A percentile compares a stretch with the other conserved stretches of the same genome.
phyloP scores from a whole-genome alignment of 805 yeast genomes.

The Candida ponderosae region DNA sequence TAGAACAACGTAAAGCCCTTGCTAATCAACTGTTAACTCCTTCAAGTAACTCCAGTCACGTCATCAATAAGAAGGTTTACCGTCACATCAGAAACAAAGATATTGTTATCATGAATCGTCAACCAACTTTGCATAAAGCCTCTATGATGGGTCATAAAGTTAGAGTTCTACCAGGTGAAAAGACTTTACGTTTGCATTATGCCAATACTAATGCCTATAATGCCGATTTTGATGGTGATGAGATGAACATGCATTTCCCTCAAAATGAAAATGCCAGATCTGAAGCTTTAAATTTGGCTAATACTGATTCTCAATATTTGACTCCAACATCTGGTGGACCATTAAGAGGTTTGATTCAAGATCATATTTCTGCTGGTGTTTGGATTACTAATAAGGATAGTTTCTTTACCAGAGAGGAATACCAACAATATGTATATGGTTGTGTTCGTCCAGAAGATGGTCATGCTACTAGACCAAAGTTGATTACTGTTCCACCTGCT shows the following conservation, averaged over 20 bases:
- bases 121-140: constrained; percentile 97
- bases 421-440: constrained; percentile 90
- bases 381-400: constrained; percentile 94
- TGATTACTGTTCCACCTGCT: constrained; percentile 85
- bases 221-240: constrained; percentile 99
- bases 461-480: constrained; percentile 63
- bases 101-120: constrained; percentile 97
- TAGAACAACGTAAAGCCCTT: constrained; percentile 89
- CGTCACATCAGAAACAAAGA: constrained; percentile 94
- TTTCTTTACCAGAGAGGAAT: constrained; percentile 82
- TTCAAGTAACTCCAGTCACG: constrained; percentile 41
- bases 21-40: constrained; percentile 96
- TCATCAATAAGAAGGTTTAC: constrained; percentile 83
- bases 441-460: constrained; percentile 97
- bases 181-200: constrained; percentile 91
- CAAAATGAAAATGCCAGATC: constrained; percentile 96
- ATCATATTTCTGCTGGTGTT: constrained; percentile 97
- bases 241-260: constrained; percentile 99
- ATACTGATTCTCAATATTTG: constrained; percentile 94
- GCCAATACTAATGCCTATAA: constrained; percentile 99
- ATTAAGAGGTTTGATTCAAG: constrained; percentile 97
- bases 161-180: constrained; percentile 93
- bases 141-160: constrained; percentile 99
- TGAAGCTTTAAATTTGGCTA: constrained; percentile 90
- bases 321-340: constrained; percentile 99